Evolutionary conservation across 2,329 filamentous ascomycete species (phyloP).

Genomic region (Ascocoryne sarcoides): DNA sequence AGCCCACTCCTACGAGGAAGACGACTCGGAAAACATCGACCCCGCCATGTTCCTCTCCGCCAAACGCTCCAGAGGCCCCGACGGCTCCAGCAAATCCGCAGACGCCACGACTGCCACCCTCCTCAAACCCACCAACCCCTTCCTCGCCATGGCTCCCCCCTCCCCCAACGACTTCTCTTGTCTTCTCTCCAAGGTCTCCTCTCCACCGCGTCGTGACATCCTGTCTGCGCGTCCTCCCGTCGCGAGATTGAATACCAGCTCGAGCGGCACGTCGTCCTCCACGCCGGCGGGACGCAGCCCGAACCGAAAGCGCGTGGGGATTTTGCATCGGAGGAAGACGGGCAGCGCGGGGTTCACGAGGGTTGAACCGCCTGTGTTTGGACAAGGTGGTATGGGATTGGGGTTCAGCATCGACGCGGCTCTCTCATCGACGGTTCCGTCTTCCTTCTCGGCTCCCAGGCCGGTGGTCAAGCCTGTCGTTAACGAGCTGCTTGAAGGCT

Average conservation of each 20-base stretch:
- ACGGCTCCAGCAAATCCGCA: constrained; percentile 30
- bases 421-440: constrained; percentile 64
- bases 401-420: constrained; percentile 83
- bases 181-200: constrained; percentile 12
- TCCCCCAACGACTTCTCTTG: constrained; percentile 24
- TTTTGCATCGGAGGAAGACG: constrained; percentile 59
- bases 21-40: constrained; percentile 55
- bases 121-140: constrained; percentile 25
- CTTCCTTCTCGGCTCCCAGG: constrained; percentile 20
- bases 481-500: constrained; percentile 32
- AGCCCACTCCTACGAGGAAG: constrained; percentile 39
- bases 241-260: constrained; percentile 36
- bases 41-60: constrained; percentile 39
- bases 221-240: constrained; percentile 46
- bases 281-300: constrained; percentile 72
- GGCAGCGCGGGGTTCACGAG: constrained; percentile 57
- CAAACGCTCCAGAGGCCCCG: constrained; percentile 49
- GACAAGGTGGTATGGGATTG: constrained; percentile 36
- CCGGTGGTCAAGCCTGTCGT: constrained; percentile 16
- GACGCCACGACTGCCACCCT: constrained; percentile 5
- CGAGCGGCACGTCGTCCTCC: constrained; percentile 33
- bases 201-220: constrained; percentile 28
- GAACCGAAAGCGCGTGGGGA: constrained; percentile 60
- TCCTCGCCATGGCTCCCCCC: constrained; percentile 28
- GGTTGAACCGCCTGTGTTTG: constrained; percentile 60